Conservation (phyloP, 139 green algal genomes). For the Coelastrella sp. region DNA sequence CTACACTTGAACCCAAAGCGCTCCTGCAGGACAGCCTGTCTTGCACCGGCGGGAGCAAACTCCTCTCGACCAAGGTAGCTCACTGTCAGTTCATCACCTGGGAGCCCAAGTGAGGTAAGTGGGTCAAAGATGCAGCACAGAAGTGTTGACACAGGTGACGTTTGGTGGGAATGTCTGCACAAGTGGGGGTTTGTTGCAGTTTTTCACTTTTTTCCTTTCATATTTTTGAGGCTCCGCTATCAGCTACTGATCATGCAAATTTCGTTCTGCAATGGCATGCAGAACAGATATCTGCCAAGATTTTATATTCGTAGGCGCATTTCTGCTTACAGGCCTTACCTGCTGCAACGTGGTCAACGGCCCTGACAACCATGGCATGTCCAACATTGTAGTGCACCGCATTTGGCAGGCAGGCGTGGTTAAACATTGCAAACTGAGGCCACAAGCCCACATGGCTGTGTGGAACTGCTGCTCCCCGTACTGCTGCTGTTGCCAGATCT, state of each 20-base stretch:
- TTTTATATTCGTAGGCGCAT: not conserved
- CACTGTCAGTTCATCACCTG: conserved; percentile 52
- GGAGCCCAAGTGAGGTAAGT: no score
- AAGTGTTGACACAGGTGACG: no score
- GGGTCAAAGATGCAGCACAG: no score
- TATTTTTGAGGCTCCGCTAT: no score
- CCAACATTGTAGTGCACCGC: conserved; percentile 63
- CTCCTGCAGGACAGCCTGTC: conserved; percentile 46
- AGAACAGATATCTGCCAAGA: not conserved
- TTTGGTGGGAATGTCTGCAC: no score
- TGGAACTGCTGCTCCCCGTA: conserved; percentile 20
- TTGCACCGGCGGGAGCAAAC: conserved; percentile 42
- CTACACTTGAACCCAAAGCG: conserved; percentile 62
- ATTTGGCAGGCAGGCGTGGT: conserved; percentile 62
- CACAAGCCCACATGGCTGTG: conserved; percentile 57
- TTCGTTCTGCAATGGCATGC: not conserved
- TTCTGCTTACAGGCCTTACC: not conserved
- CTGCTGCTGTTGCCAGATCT: conserved; percentile 50
- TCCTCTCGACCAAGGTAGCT: conserved; percentile 62
- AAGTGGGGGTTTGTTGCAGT: no score
- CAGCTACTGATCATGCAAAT: no score
- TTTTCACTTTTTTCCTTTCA: no score
- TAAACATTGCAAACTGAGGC: conserved; percentile 58
- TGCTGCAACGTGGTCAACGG: conserved; percentile 37
- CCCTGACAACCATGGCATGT: conserved; percentile 59